Conservation (phyloP, 2,329 filamentous ascomycete species). For the Raffaelea albimanens region DNA sequence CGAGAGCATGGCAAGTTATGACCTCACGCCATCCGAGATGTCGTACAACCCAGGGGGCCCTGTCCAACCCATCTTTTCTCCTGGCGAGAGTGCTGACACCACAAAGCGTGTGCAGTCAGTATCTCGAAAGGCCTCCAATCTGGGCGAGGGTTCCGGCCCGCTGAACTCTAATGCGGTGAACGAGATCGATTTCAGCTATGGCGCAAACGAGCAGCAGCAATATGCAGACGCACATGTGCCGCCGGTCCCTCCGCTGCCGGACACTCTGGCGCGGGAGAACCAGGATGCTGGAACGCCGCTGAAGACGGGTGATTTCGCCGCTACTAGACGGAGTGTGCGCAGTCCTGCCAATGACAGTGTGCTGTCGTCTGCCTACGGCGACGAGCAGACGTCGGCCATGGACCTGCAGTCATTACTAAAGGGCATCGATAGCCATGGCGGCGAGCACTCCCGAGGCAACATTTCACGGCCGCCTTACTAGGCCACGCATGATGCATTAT, state of each 20-base stretch:
- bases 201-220: slow-evolving; percentile 16
- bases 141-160: slow-evolving; percentile 18
- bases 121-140: slow-evolving; percentile 4
- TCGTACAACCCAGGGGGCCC: slow-evolving; percentile 43
- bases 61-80: slow-evolving; percentile 14
- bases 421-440: slow-evolving; percentile 39
- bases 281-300: neutral
- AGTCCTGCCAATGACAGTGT: slow-evolving; percentile 20
- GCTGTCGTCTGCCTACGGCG: slow-evolving; percentile 15
- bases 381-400: slow-evolving; percentile 29
- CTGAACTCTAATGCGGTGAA: slow-evolving; percentile 33
- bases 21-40: slow-evolving; percentile 56
- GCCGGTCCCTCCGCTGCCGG: slow-evolving; percentile 42
- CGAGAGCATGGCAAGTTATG: slow-evolving; percentile 65
- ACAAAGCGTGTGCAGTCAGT: neutral
- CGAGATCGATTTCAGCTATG: neutral
- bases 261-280: neutral
- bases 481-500: too few relatives aligned
- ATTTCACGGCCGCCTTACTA: slow-evolving; percentile 41
- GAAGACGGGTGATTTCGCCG: neutral
- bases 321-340: neutral
- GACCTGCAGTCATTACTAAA: slow-evolving; percentile 40
- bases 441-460: slow-evolving; percentile 35
- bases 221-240: slow-evolving; percentile 33
- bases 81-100: neutral